Base-by-base conservation (phyloP, 176 grass and related monocot species). In the Microstegium vimineum region DNA sequence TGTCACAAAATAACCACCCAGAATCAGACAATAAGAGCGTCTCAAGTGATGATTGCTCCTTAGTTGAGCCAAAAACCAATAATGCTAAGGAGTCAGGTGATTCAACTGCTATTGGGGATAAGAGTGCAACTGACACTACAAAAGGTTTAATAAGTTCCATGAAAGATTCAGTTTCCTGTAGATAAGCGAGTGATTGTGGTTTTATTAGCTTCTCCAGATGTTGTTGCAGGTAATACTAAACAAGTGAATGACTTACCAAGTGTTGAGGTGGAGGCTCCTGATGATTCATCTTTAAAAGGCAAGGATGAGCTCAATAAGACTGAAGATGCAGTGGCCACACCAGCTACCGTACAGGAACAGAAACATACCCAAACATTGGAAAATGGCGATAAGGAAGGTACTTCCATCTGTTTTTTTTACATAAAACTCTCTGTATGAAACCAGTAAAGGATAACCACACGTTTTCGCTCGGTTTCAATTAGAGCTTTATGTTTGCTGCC, bases 341-440 rank as follows among this genome's bases (percentile, higher is more conserved):
- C 70, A 64, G 13, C 74, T 85, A 80, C 41, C 8, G 5, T 41
- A 42, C 77, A 77, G 75, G 89, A 84, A 83, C 74, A 87, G 3
- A 76, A 87, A 46, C 45, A 70, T 64, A 72, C 46, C 40, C 64
- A 83, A 87, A 77, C 73, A 77, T 35, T 91, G 31, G 83, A 73
- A 89, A 86, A 85, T 82, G 83, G 75, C 63, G 86, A 80, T 27
- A 87, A 79, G 54, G 77, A 74, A 90, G 92, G 92, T 94, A 79
- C 5, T 82, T 73, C n/a, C 17, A 82, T 69, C 38, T 42, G 13
- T 77, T 51, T 25, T 61, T 61, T 56, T 60, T 0, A 0, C 40
- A 52, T 54, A n/a, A 87, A 87, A 59, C 23, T 75, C n/a, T n/a
- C 27, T 86, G 32, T 77, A 34, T 81, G 30, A 72, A 63, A 68